Base-by-base conservation (phyloP, 441 rosid genomes). In the Gossypium schwendimanii region DNA sequence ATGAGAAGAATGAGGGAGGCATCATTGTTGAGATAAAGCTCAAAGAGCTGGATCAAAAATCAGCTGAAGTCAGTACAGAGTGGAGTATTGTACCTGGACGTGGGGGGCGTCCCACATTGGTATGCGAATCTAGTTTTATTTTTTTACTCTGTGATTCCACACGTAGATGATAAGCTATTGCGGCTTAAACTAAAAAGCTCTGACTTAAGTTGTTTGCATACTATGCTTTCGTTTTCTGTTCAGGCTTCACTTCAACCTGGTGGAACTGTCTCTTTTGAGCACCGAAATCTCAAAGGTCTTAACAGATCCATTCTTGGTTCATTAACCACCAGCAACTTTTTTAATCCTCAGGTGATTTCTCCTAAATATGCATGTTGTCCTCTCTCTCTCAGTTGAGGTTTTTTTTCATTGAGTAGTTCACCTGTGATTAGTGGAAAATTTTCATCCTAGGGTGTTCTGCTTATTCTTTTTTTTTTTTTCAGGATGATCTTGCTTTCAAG, bases 61-160 rank as follows among this genome's bases (percentile, higher is more conserved):
- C 97, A 39, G 99, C 99, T 81, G 99, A 95, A 90, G 96, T 93
- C 75, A 91, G 97, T 78, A 89, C 98, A 0, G 99, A 95, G 70
- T 95, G 99, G 99, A 95, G 93, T 80, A 89, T 95, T 77, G 97
- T 95, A 75, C 98, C 99, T 75, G 99, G 98, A 39, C 95, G 91
- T 41, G 97, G 99, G 82, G 98, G 99, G 66, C 90, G 92, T 55
- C 98, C 99, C 49, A 84, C 96, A 14, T 73, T 95, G 85, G 99
- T 95, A 87, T 80, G 66, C 60, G 31, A 76, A 17, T 73, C 17
- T 24, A 58, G 17, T 45, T 53, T 3, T 67, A 12, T 41, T 8
- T 61, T 50, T 50, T 12, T 58, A 67, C 17, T 23, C 41, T 50
- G 63, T 11, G 15, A 26, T 45, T 67, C 4, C 52, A 5, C 53